Percentiles rank a stretch among this genome's conserved stretches.
phyloP scores from a whole-genome alignment of 2,329 filamentous ascomycete genomes.

The Paraconiothyrium brasiliense region DNA sequence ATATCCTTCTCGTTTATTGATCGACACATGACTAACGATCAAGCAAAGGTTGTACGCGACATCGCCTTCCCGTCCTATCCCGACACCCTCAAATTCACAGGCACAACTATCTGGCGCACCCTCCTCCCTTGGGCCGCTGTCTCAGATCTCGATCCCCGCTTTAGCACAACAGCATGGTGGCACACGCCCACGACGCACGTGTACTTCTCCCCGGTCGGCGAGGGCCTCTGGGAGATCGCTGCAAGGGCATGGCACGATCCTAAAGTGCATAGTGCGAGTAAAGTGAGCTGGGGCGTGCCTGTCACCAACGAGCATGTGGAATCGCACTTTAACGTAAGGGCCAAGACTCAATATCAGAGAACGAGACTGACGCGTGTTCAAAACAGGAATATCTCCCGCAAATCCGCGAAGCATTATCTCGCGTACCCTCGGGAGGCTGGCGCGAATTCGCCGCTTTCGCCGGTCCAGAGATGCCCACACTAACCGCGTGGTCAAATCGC shows the following conservation, averaged over 20 bases:
- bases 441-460: conserved; percentile 60
- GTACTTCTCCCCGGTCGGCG: conserved; percentile 48
- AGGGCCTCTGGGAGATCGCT: conserved; percentile 54
- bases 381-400: conserved; percentile 53
- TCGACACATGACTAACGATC: neutral
- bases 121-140: conserved; percentile 49
- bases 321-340: conserved; percentile 47
- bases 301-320: conserved; percentile 50
- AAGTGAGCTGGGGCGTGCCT: conserved; percentile 51
- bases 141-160: conserved; percentile 41
- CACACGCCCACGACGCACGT: conserved; percentile 55
- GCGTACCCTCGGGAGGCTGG: conserved; percentile 54
- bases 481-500: conserved; percentile 54
- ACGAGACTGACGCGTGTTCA: neutral
- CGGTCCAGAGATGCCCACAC: conserved; percentile 54
- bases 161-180: conserved; percentile 56
- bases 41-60: conserved; percentile 47
- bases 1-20: neutral
- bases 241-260: conserved; percentile 48
- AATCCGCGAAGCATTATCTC: conserved; percentile 51
- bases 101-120: conserved; percentile 60
- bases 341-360: neutral
- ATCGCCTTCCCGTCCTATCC: conserved; percentile 54
- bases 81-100: conserved; percentile 55
- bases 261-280: conserved; percentile 36